phyloP scores from a whole-genome alignment of 1,139 yeast species.

The Saccharomycopsis hybrid region DNA sequence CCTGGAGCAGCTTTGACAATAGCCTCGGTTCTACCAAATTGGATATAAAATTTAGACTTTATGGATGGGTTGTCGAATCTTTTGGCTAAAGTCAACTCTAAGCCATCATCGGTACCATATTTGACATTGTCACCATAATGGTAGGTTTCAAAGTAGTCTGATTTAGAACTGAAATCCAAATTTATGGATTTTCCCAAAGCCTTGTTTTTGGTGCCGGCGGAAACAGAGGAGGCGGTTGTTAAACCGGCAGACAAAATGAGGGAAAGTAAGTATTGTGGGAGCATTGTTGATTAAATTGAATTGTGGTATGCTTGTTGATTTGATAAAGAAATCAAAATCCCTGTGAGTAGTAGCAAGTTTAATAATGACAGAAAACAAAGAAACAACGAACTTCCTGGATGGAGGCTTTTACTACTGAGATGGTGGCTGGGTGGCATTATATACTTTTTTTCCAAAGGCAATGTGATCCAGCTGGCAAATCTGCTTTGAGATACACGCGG shows the following conservation, averaged over 20 bases:
- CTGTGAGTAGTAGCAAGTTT: too few relatives aligned
- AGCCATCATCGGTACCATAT: slow-evolving; percentile 43
- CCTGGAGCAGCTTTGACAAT: slow-evolving; percentile 68
- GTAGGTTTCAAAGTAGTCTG: slow-evolving; percentile 27
- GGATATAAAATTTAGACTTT: slow-evolving; percentile 68
- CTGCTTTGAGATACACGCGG: too few relatives aligned
- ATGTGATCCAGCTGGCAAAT: too few relatives aligned
- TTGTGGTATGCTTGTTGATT: too few relatives aligned
- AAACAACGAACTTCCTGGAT: too few relatives aligned
- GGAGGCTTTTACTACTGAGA: too few relatives aligned
- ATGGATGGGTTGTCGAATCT: slow-evolving; percentile 72
- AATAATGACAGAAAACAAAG: too few relatives aligned
- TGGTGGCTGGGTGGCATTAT: too few relatives aligned
- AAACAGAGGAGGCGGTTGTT: slow-evolving; percentile 3
- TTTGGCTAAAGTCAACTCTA: slow-evolving; percentile 49
- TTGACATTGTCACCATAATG: slow-evolving; percentile 31
- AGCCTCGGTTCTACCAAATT: slow-evolving; percentile 82
- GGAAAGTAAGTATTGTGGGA: neutral
- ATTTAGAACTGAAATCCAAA: slow-evolving; percentile 41
- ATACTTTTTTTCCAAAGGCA: too few relatives aligned
- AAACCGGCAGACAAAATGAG: slow-evolving; percentile 6
- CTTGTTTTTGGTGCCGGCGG: slow-evolving; percentile 27
- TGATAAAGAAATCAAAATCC: too few relatives aligned
- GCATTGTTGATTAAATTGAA: neutral
- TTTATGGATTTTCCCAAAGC: slow-evolving; percentile 53